A percentile compares a stretch with the other conserved stretches of the same genome.
Conservation (phyloP, 495 filamentous ascomycete species). For the Lophiotrema nucula region DNA sequence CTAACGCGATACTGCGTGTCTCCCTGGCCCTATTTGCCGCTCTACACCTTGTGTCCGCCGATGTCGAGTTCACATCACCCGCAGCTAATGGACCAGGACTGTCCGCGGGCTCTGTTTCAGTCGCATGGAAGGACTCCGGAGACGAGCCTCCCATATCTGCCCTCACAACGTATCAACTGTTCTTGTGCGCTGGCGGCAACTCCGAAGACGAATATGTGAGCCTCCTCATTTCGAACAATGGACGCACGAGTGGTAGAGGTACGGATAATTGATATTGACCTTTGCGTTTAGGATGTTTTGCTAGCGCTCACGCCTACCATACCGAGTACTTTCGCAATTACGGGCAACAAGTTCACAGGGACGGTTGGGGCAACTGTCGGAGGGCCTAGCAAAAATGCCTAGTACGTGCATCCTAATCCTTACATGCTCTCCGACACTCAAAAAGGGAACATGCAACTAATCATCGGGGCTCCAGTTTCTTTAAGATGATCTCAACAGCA, state of each 20-base stretch:
- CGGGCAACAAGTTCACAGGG: conserved; percentile 53
- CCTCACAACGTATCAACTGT: conserved; percentile 58
- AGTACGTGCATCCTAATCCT: conserved; percentile 50
- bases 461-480: conserved; percentile 50
- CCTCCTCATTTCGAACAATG: too few species aligned
- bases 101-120: conserved; percentile 50
- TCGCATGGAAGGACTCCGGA: conserved; percentile 61
- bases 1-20: conserved; percentile 1
- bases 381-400: conserved; percentile 53
- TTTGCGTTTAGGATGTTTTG: conserved; percentile 48
- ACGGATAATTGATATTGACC: conserved; percentile 1
- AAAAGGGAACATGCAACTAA: background rate
- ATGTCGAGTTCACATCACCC: conserved; percentile 57
- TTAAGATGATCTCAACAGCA: conserved; percentile 59
- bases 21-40: conserved; percentile 47
- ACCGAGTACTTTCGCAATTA: conserved; percentile 44
- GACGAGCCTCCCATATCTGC: conserved; percentile 49
- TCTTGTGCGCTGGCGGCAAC: conserved; percentile 66
- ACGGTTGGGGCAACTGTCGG: conserved; percentile 52
- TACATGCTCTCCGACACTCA: background rate
- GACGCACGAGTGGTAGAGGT: conserved; percentile 22
- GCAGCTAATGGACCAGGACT: conserved; percentile 46
- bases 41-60: conserved; percentile 50
- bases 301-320: conserved; percentile 40
- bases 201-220: conserved; percentile 3